Percentiles rank a stretch among this genome's conserved stretches.
These are phyloP conservation scores for Cytospora mali DNA, from an alignment of 2,329 filamentous ascomycete species.

Conservation along the genomic window DNA sequence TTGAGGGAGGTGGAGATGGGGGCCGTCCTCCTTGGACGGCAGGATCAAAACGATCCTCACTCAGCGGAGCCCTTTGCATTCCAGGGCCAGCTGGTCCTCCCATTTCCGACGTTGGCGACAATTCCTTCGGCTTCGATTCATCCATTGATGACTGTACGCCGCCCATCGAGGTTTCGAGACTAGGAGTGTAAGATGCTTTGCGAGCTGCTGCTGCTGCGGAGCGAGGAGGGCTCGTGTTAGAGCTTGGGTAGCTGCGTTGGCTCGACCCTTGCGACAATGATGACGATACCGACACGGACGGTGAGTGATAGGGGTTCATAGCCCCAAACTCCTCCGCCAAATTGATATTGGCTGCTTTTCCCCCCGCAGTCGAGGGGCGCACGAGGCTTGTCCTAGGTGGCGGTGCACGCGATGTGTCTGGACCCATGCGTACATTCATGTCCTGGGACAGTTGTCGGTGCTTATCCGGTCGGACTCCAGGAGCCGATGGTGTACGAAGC, in stretches of 20 bases:
- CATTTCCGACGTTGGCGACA: slow-evolving; percentile 38
- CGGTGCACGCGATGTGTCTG: slow-evolving; percentile 54
- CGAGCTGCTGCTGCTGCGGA: slow-evolving; percentile 42
- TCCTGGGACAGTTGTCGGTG: slow-evolving; percentile 35
- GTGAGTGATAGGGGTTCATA: slow-evolving; percentile 65
- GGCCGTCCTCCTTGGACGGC: slow-evolving; percentile 29
- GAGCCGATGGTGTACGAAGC: slow-evolving; percentile 51
- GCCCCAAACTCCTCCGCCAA: slow-evolving; percentile 62
- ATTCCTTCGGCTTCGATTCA: slow-evolving; percentile 38
- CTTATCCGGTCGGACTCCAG: slow-evolving; percentile 47
- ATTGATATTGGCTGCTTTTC: slow-evolving; percentile 51
- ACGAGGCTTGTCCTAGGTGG: slow-evolving; percentile 56
- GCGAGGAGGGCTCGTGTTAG: slow-evolving; percentile 58
- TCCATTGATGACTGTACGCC: slow-evolving; percentile 58
- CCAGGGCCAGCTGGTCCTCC: slow-evolving; percentile 21
- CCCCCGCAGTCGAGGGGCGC: slow-evolving; percentile 44
- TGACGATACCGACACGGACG: slow-evolving; percentile 67
- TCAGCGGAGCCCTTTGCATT: slow-evolving; percentile 29
- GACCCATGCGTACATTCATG: slow-evolving; percentile 39
- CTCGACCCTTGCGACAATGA: slow-evolving; percentile 53
- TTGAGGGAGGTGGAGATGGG: slow-evolving; percentile 22
- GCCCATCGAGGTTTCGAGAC: slow-evolving; percentile 57
- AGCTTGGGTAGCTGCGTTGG: slow-evolving; percentile 60
- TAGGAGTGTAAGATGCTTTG: slow-evolving; percentile 47
- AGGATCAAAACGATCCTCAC: slow-evolving; percentile 38